Percentiles rank a stretch among this genome's conserved stretches.
Evolutionary conservation across 1,139 yeast genomes (phyloP).

Genomic region (Suhomyces bolitotheri): DNA sequence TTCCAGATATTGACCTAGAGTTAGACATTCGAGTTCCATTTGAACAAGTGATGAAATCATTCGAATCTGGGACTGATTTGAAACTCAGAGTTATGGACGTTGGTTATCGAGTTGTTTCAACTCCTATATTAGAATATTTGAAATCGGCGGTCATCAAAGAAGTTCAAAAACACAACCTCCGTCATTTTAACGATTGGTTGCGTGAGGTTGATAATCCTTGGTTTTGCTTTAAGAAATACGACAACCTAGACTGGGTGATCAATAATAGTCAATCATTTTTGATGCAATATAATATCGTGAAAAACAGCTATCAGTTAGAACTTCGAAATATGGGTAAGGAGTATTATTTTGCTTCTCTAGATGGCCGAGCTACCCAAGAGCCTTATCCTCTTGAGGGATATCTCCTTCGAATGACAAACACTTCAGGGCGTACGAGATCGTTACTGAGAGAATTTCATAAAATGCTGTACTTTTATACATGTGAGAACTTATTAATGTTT

Average conservation of each 20-base stretch:
- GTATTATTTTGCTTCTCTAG: slow-evolving; percentile 7
- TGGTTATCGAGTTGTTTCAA: slow-evolving; percentile 40
- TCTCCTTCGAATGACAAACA: slow-evolving; percentile 56
- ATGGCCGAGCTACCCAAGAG: slow-evolving; percentile 34
- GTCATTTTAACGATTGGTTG: slow-evolving; percentile 20
- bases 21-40: slow-evolving; percentile 46
- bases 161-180: slow-evolving; percentile 11
- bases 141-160: slow-evolving; percentile 22
- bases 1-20: slow-evolving; percentile 54
- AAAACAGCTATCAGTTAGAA: slow-evolving; percentile 46
- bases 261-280: slow-evolving; percentile 51
- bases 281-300: slow-evolving; percentile 31
- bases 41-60: slow-evolving; percentile 20
- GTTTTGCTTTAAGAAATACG: slow-evolving; percentile 67
- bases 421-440: slow-evolving; percentile 45
- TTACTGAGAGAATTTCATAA: slow-evolving; percentile 51
- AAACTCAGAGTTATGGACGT: slow-evolving; percentile 17
- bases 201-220: slow-evolving; percentile 33
- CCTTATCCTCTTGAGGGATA: slow-evolving; percentile 81
- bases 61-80: slow-evolving; percentile 9
- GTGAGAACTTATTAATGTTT: slow-evolving; percentile 61
- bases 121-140: slow-evolving; percentile 38
- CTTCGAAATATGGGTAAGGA: slow-evolving; percentile 40
- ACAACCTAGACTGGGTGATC: slow-evolving; percentile 73
- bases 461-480: slow-evolving; percentile 63